Evolutionary conservation across 2,329 filamentous ascomycete species (phyloP).

Genomic region (Beauveria asiatica): DNA sequence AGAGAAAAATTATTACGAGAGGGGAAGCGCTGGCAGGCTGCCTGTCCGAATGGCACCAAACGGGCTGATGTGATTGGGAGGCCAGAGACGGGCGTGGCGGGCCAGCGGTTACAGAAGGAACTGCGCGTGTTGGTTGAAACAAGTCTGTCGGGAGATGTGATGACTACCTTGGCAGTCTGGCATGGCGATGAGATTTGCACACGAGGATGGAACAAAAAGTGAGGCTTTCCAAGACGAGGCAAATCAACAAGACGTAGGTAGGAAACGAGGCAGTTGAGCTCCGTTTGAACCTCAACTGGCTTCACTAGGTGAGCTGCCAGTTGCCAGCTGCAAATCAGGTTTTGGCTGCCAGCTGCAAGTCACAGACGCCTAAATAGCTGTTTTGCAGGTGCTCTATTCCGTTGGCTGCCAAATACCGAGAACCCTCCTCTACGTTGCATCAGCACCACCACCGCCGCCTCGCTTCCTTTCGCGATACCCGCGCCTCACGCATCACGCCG

Average conservation of each 20-base stretch:
- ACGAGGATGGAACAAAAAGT: neutral
- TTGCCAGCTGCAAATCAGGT: neutral
- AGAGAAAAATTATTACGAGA: slow-evolving; percentile 2
- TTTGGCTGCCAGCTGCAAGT: too few species aligned
- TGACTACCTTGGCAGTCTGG: neutral
- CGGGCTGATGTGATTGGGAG: slow-evolving; percentile 9
- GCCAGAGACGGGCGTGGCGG: neutral
- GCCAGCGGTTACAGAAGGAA: neutral
- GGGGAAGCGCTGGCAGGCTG: slow-evolving; percentile 1
- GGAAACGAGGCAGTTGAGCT: neutral
- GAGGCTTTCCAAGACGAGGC: neutral
- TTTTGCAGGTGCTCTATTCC: neutral
- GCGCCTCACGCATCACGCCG: neutral
- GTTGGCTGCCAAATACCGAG: neutral
- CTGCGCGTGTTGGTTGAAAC: slow-evolving; percentile 5
- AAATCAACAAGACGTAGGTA: neutral
- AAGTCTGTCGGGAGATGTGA: neutral
- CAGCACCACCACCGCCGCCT: neutral
- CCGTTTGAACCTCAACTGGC: neutral
- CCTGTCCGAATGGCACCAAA: neutral
- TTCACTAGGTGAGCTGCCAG: neutral
- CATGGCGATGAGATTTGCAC: neutral
- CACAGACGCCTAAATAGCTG: neutral
- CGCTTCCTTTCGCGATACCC: neutral
- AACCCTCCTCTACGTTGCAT: neutral